A percentile compares a stretch with the other conserved stretches of the same genome.
phyloP scores from a whole-genome alignment of 2,329 filamentous ascomycete species.

The Talaromyces verruculosus region DNA sequence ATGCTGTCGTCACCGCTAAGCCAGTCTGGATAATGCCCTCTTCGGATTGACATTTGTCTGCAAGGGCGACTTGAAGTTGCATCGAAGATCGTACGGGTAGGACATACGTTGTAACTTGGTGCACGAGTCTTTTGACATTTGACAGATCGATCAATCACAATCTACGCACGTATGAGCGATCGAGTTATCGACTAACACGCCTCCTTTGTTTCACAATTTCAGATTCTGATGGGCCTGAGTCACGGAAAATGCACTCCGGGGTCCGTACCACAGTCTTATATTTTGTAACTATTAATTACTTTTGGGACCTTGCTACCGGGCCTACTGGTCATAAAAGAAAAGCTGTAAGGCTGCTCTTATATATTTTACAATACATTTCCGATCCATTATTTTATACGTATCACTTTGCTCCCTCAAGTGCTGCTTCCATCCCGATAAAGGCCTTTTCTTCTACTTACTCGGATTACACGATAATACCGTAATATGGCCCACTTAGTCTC shows the following conservation, averaged over 20 bases:
- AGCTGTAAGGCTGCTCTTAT: background rate
- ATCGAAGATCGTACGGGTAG: background rate
- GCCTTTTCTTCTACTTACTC: background rate
- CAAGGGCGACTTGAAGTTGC: background rate
- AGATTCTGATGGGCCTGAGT: background rate
- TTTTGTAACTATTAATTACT: background rate
- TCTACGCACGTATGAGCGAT: background rate
- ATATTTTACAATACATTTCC: background rate
- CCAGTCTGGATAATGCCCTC: background rate
- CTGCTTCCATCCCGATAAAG: background rate
- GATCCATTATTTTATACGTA: background rate
- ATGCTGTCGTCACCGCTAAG: background rate
- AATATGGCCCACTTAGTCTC: background rate
- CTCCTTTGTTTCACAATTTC: conserved; percentile 9
- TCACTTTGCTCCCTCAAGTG: background rate
- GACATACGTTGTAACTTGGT: background rate
- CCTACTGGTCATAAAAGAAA: background rate
- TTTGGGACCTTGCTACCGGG: background rate
- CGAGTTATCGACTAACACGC: conserved; percentile 1
- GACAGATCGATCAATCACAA: conserved; percentile 6
- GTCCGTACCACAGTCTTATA: background rate
- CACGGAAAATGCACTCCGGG: conserved; percentile 1
- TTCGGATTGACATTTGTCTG: background rate
- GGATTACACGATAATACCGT: background rate
- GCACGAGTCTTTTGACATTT: conserved; percentile 2